Evolutionary conservation across 371 early-diverging fungal genomes (phyloP), one percentile per base, ranked within the genome.

Genomic region (Syncephalastrum monosporum): DNA sequence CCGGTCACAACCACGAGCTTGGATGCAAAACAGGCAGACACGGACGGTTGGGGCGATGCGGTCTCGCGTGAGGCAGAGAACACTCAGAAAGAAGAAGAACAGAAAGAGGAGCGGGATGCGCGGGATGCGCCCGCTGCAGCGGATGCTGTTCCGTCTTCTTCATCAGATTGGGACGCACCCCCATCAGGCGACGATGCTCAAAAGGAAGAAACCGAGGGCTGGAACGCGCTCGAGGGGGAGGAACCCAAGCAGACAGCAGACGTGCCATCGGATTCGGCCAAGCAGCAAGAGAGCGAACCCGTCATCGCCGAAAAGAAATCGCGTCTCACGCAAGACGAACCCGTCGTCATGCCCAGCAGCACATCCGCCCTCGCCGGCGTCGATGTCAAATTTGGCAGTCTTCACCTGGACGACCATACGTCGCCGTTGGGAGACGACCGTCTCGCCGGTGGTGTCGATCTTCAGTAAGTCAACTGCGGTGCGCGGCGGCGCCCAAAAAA

Each of bases 311-410:
- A 57, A 42, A 45, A 57, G 13, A 29, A 41, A 3, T 17, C 21
- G 48, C 75, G 72, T 55, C 75, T 91, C 61, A 85, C 86, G 57
- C 93, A 91, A 64, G 90, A 87, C 55, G 87, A 83, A 13, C 80
- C 92, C 19, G 92, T 93, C 10, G 90, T 91, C 14, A 88, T 93
- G 85, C 92, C 92, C 13, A 71, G 67, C 43, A 81, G 80, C 47
- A 21, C 29, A 4, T 16, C 58, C 6, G 71, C 74, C 12, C 63
- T 87, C 4, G 79, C 81, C 27, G 72, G 79, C 21, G 77, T 89
- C n/a, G 86, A 82, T 33, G 78, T 83, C 52, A 89, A 85, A 64
- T 93, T 89, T 75, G 93, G 87, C 41, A 90, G 85, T 69, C 68
- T 86, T 51, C 77, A 75, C 49, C 74, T 91, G 61, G 62, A 54